These are phyloP conservation scores for Lactarius hatsudake DNA, from an alignment of 768 basidiomycete species.

Conservation along the genomic window DNA sequence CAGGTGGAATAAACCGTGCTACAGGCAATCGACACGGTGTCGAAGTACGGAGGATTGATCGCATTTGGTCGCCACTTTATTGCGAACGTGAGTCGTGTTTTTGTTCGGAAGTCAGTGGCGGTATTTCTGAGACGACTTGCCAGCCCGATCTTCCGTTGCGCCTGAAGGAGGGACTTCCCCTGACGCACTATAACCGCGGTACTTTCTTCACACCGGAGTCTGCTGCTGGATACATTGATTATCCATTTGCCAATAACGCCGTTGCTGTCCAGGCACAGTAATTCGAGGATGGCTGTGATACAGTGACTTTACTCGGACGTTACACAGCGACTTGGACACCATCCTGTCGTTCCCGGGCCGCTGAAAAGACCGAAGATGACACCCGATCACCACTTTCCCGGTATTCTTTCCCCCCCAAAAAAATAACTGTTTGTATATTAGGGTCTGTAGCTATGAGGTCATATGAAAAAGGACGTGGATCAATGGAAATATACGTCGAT, in stretches of 20 bases:
- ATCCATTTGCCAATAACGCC: slow-evolving; percentile 10
- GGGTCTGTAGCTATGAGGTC: not conserved
- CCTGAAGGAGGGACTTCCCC: slow-evolving; percentile 1
- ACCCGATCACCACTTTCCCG: not conserved
- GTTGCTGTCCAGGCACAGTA: not conserved
- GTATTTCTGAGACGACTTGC: not conserved
- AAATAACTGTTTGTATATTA: not conserved
- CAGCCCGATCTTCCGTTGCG: slow-evolving; percentile 26
- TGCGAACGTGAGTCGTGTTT: slow-evolving; percentile 10
- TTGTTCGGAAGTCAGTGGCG: not conserved
- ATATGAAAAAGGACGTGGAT: too few species aligned
- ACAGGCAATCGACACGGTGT: slow-evolving; percentile 1
- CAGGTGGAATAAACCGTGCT: slow-evolving; percentile 15
- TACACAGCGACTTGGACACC: not conserved
- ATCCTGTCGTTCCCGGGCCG: not conserved
- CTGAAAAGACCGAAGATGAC: not conserved
- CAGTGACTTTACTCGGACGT: too few species aligned
- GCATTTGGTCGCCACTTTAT: slow-evolving; percentile 20
- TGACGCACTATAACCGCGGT: slow-evolving; percentile 9
- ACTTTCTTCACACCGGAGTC: slow-evolving; percentile 16
- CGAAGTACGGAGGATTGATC: slow-evolving; percentile 16
- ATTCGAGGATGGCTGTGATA: not conserved
- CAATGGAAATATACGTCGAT: not conserved
- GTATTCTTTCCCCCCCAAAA: not conserved
- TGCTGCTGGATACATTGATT: slow-evolving; percentile 18